Evolutionary conservation across 2,329 filamentous ascomycete genomes (phyloP).

Genomic region (Orbilia quercus): DNA sequence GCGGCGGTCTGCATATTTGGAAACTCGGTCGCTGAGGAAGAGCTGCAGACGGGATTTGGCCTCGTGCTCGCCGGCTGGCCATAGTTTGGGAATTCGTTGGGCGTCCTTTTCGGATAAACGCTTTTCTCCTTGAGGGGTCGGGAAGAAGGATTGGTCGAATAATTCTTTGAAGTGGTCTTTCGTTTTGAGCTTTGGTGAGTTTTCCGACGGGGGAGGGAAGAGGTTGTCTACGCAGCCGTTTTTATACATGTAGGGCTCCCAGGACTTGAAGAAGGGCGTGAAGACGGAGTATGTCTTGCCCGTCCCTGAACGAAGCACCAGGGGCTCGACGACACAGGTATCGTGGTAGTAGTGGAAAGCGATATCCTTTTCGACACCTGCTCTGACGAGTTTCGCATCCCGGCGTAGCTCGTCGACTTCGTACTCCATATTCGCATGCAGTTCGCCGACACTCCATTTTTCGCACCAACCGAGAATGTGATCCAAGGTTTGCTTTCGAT

Average conservation of each 20-base stretch:
- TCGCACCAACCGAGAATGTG: slow-evolving; percentile 74
- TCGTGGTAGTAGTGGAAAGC: slow-evolving; percentile 80
- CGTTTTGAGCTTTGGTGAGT: slow-evolving; percentile 64
- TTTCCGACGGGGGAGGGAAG: slow-evolving; percentile 70
- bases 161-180: slow-evolving; percentile 33
- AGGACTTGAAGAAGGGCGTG: slow-evolving; percentile 81
- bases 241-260: slow-evolving; percentile 77
- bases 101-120: slow-evolving; percentile 30
- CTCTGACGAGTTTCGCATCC: slow-evolving; percentile 74
- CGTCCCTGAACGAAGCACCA: slow-evolving; percentile 64
- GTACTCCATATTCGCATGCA: slow-evolving; percentile 88
- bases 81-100: slow-evolving; percentile 62
- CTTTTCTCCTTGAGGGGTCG: slow-evolving; percentile 60
- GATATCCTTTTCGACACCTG: slow-evolving; percentile 73
- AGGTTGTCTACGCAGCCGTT: slow-evolving; percentile 75
- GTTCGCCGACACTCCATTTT: slow-evolving; percentile 77
- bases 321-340: slow-evolving; percentile 81
- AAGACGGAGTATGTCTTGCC: slow-evolving; percentile 88
- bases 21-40: slow-evolving; percentile 75
- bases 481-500: slow-evolving; percentile 71
- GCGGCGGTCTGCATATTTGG: slow-evolving; percentile 72
- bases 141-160: slow-evolving; percentile 28
- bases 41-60: slow-evolving; percentile 72
- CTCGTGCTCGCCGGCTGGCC: slow-evolving; percentile 79
- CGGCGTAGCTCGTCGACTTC: slow-evolving; percentile 88